phyloP scores from a whole-genome alignment of 768 basidiomycete species.

The Hypsizygus marmoreus region DNA sequence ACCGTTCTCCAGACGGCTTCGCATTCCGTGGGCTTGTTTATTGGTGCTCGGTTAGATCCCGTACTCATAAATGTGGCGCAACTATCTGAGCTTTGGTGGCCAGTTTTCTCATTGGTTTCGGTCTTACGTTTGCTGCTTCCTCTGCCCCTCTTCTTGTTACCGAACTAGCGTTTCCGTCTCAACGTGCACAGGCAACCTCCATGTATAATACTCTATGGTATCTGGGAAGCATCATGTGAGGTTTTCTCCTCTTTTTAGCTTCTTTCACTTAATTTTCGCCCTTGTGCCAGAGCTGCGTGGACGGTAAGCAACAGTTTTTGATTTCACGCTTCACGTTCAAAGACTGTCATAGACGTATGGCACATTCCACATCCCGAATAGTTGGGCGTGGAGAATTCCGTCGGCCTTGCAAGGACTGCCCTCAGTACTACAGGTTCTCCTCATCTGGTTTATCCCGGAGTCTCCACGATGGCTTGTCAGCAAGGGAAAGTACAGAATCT shows the following conservation, averaged over 20 bases:
- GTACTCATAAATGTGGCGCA: neutral
- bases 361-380: slow-evolving; percentile 57
- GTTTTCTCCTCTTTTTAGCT: neutral
- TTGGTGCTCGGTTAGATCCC: slow-evolving; percentile 51
- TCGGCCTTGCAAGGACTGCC: slow-evolving; percentile 65
- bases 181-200: slow-evolving; percentile 71
- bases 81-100: neutral
- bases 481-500: slow-evolving; percentile 45
- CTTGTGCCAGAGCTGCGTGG: slow-evolving; percentile 67
- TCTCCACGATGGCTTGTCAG: slow-evolving; percentile 73
- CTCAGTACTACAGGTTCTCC: slow-evolving; percentile 55
- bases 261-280: neutral
- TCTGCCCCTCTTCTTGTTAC: slow-evolving; percentile 77
- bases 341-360: slow-evolving; percentile 52
- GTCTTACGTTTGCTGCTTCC: slow-evolving; percentile 64
- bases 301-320: slow-evolving; percentile 27
- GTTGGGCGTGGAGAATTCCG: slow-evolving; percentile 76
- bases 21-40: slow-evolving; percentile 64
- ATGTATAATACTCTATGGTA: slow-evolving; percentile 78
- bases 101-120: slow-evolving; percentile 65
- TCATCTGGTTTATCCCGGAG: slow-evolving; percentile 70
- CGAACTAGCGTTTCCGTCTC: slow-evolving; percentile 72
- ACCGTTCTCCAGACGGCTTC: slow-evolving; percentile 62
- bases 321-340: neutral
- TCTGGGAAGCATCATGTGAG: slow-evolving; percentile 66